Conservation (phyloP, 2,329 filamentous ascomycete species). For the Aspergillaceae sp. region DNA sequence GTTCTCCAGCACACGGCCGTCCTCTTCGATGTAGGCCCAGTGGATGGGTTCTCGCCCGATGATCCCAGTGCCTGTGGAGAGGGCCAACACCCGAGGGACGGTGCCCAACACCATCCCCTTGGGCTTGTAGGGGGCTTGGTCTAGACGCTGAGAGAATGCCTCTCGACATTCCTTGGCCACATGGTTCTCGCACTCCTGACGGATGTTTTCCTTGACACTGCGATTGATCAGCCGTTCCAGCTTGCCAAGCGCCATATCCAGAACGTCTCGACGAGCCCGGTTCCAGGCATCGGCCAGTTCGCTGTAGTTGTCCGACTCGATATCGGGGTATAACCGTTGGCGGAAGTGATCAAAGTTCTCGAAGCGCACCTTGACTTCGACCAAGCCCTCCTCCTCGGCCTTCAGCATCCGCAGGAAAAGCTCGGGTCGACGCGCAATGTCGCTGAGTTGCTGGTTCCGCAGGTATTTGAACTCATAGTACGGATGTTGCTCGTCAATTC, state of each 20-base stretch:
- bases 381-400: slow-evolving; percentile 84
- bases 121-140: slow-evolving; percentile 93
- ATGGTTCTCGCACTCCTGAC: slow-evolving; percentile 87
- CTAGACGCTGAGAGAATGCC: slow-evolving; percentile 78
- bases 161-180: slow-evolving; percentile 82
- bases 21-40: slow-evolving; percentile 91
- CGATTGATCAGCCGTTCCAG: slow-evolving; percentile 78
- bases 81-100: slow-evolving; percentile 71
- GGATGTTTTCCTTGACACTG: slow-evolving; percentile 88
- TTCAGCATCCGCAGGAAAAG: slow-evolving; percentile 95
- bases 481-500: slow-evolving; percentile 88
- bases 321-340: slow-evolving; percentile 67
- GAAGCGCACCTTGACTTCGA: slow-evolving; percentile 75
- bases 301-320: slow-evolving; percentile 91
- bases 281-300: slow-evolving; percentile 96
- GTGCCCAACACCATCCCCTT: slow-evolving; percentile 87
- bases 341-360: slow-evolving; percentile 69
- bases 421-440: slow-evolving; percentile 75
- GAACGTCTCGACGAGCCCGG: slow-evolving; percentile 69
- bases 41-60: slow-evolving; percentile 67
- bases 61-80: slow-evolving; percentile 78
- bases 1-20: slow-evolving; percentile 79
- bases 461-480: slow-evolving; percentile 99
- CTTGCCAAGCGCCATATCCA: slow-evolving; percentile 72
- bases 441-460: slow-evolving; percentile 73